A percentile compares a stretch with the other conserved stretches of the same genome.
phyloP scores from a whole-genome alignment of 106 monocot genomes.

The Dioscorea dumetorum region DNA sequence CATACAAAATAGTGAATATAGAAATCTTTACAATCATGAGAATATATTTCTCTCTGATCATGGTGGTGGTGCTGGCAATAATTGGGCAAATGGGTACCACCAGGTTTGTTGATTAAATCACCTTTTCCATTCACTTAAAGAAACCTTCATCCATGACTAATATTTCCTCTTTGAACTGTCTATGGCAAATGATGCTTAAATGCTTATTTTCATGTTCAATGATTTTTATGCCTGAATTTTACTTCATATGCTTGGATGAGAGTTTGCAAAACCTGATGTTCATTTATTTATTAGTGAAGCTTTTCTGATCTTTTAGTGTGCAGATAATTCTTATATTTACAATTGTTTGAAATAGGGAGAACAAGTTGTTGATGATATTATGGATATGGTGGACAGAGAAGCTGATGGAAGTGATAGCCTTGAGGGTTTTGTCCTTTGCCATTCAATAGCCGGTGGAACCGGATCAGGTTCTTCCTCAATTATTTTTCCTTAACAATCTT shows the following conservation, averaged over 20 bases:
- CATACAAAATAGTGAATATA: constrained; percentile 92
- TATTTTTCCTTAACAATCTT: constrained; percentile 3
- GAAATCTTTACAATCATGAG: constrained; percentile 98
- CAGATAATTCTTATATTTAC: neutral
- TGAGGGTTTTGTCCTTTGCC: constrained; percentile 97
- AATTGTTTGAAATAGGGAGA: constrained; percentile 53
- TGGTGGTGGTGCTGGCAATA: constrained; percentile 99
- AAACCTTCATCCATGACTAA: too few species aligned
- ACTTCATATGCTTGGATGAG: too few species aligned
- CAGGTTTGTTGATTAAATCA: constrained; percentile 44
- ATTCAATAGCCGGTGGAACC: constrained; percentile 99
- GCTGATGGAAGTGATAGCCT: constrained; percentile 99
- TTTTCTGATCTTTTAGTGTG: too few species aligned
- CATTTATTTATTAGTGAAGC: too few species aligned
- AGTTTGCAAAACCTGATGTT: too few species aligned
- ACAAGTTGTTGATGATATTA: constrained; percentile 97
- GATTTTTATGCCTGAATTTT: too few species aligned
- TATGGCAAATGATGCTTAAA: too few species aligned
- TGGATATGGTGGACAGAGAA: constrained; percentile 99
- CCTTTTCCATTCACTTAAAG: neutral
- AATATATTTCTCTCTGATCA: constrained; percentile 88
- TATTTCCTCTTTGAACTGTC: too few species aligned
- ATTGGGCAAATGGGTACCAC: constrained; percentile 98
- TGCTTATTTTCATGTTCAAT: too few species aligned
- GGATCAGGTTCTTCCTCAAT: constrained; percentile 71